Evolutionary conservation across 139 green algal genomes (phyloP).

Genomic region (Parachlorella kessleri): DNA sequence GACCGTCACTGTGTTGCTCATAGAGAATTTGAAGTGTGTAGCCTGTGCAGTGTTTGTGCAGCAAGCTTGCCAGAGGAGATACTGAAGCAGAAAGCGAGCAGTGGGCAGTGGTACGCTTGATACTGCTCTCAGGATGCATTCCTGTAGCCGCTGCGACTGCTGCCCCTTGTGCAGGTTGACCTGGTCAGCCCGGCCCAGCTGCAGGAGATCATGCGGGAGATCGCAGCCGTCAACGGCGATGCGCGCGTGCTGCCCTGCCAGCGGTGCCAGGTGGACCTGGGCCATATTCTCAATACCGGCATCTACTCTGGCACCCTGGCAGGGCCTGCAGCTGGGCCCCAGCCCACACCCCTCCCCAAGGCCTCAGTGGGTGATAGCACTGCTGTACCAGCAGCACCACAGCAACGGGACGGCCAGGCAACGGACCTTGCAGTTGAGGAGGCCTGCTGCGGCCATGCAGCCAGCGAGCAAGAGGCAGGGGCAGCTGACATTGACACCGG

Average conservation of each 20-base stretch:
- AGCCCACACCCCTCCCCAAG: background rate
- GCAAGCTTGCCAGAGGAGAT: too few relatives aligned
- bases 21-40: too few relatives aligned
- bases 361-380: background rate
- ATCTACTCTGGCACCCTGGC: conserved; percentile 16
- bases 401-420: background rate
- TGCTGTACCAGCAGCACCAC: background rate
- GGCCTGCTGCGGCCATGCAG: background rate
- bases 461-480: background rate
- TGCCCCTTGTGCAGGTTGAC: conserved; percentile 61
- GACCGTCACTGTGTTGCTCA: too few relatives aligned
- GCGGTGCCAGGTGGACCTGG: conserved; percentile 67
- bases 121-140: too few relatives aligned
- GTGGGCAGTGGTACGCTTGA: too few relatives aligned
- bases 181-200: conserved; percentile 58
- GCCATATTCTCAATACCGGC: conserved; percentile 63
- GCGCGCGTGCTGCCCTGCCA: conserved; percentile 65
- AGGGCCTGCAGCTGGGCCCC: background rate
- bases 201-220: conserved; percentile 34
- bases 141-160: too few relatives aligned
- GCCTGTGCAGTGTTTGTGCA: too few relatives aligned
- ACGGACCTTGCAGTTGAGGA: background rate
- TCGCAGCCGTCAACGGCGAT: conserved; percentile 71
- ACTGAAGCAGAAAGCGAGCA: too few relatives aligned
- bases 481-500: background rate